Conservation (phyloP, 2,329 filamentous ascomycete genomes). For the Ceratocystis huliohia region DNA sequence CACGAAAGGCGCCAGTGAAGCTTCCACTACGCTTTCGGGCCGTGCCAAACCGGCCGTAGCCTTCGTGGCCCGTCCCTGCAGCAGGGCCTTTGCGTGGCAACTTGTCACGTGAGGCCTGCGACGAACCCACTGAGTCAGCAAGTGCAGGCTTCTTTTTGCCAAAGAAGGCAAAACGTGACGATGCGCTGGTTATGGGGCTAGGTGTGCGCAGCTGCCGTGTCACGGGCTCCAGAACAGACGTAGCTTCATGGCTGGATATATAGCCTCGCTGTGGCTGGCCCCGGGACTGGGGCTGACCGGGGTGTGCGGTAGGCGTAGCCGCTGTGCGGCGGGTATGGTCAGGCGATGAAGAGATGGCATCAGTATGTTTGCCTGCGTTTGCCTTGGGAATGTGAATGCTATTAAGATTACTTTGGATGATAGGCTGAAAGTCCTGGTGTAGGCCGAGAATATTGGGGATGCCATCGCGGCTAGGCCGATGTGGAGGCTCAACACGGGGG, state of each 20-base stretch:
- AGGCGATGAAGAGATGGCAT: conserved; percentile 11
- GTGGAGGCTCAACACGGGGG: conserved; percentile 32
- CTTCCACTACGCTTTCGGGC: conserved; percentile 52
- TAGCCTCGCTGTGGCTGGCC: neutral
- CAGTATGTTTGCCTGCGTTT: conserved; percentile 25
- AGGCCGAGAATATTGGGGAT: conserved; percentile 49
- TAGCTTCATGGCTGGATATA: neutral
- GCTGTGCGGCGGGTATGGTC: neutral
- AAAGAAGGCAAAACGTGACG: conserved; percentile 65
- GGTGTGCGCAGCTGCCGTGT: conserved; percentile 32
- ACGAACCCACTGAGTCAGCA: conserved; percentile 22
- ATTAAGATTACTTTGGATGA: conserved; percentile 51
- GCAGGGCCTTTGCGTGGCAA: conserved; percentile 59
- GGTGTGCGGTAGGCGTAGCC: neutral
- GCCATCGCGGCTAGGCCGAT: conserved; percentile 55
- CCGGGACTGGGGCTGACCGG: neutral
- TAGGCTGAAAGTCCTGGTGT: conserved; percentile 37
- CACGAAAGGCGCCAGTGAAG: conserved; percentile 35
- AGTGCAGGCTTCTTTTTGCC: conserved; percentile 46
- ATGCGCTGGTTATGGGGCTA: conserved; percentile 43
- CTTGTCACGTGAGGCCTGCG: conserved; percentile 44
- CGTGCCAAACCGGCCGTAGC: conserved; percentile 55
- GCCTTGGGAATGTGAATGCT: conserved; percentile 37
- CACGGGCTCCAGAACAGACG: conserved; percentile 24
- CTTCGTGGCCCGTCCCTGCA: conserved; percentile 90